A percentile compares a stretch with the other conserved stretches of the same genome.
Conservation (phyloP, 192 early-diverging fungal genomes). For the Umbelopsis ramanniana region DNA sequence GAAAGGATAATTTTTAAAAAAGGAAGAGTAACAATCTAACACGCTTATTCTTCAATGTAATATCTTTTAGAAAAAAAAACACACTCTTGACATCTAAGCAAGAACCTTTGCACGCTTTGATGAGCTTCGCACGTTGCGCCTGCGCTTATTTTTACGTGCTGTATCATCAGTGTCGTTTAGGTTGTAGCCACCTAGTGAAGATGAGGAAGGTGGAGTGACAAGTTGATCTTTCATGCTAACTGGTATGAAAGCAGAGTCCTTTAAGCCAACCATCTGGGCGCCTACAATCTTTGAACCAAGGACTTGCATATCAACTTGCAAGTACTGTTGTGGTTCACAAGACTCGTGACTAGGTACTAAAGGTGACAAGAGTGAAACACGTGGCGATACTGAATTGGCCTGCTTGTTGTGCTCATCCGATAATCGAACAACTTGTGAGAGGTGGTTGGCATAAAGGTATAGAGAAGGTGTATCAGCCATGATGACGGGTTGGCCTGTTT, state of each 20-base stretch:
- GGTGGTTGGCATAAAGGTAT: conserved; percentile 34
- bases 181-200: neutral
- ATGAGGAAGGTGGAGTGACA: neutral
- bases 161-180: conserved; percentile 6
- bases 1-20: no score
- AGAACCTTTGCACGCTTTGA: conserved; percentile 9
- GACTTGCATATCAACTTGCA: conserved; percentile 77
- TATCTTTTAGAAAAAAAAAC: neutral
- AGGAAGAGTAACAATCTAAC: no score
- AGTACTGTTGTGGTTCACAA: conserved; percentile 52
- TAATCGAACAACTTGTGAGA: conserved; percentile 30
- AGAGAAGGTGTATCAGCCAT: conserved; percentile 40
- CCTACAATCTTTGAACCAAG: conserved; percentile 60
- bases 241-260: conserved; percentile 5
- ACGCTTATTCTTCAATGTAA: neutral
- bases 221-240: conserved; percentile 9
- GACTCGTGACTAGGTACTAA: conserved; percentile 31
- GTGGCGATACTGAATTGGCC: conserved; percentile 40
- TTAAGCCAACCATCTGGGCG: conserved; percentile 28
- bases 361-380: conserved; percentile 40
- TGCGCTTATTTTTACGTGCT: conserved; percentile 22
- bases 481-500: conserved; percentile 37
- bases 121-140: conserved; percentile 10
- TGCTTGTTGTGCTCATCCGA: conserved; percentile 36
- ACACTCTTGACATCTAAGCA: neutral